These are phyloP conservation scores for Chrysosporium queenslandicum DNA, from an alignment of 2,329 filamentous ascomycete genomes.

Conservation along the genomic window DNA sequence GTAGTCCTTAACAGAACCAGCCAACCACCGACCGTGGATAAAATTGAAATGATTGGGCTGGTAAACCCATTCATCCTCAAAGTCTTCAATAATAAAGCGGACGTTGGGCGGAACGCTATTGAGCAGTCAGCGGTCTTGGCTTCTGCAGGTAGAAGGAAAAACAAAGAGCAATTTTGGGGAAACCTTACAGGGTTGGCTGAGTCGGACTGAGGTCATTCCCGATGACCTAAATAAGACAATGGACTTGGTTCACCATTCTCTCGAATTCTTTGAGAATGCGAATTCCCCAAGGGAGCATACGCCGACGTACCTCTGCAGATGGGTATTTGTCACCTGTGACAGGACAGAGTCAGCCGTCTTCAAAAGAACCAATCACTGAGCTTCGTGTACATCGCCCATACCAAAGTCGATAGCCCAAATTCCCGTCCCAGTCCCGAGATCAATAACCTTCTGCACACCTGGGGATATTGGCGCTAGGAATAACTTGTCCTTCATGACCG, in stretches of 20 bases:
- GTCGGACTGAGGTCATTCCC: constrained; percentile 17
- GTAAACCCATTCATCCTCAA: constrained; percentile 50
- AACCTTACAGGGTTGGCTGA: constrained; percentile 12
- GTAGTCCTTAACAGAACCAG: constrained; percentile 45
- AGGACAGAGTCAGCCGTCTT: not conserved
- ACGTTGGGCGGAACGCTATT: constrained; percentile 50
- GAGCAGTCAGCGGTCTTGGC: not conserved
- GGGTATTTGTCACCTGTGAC: constrained; percentile 11
- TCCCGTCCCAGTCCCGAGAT: constrained; percentile 43
- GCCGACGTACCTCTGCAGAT: constrained; percentile 6
- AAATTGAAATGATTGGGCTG: constrained; percentile 43
- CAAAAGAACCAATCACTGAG: not conserved
- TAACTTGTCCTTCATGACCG: constrained; percentile 39
- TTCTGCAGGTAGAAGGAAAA: not conserved
- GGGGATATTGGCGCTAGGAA: constrained; percentile 37
- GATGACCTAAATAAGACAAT: constrained; percentile 9
- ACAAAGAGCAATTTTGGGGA: not conserved
- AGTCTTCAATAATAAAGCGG: constrained; percentile 52
- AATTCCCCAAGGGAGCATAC: too few relatives aligned
- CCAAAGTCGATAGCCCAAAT: constrained; percentile 28
- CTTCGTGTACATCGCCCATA: constrained; percentile 2
- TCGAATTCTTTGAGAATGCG: not conserved
- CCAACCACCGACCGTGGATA: constrained; percentile 45
- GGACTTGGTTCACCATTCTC: not conserved
- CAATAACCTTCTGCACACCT: constrained; percentile 35